phyloP scores from a whole-genome alignment of 176 grass and related monocot genomes.

The Aegilops sharonensis region DNA sequence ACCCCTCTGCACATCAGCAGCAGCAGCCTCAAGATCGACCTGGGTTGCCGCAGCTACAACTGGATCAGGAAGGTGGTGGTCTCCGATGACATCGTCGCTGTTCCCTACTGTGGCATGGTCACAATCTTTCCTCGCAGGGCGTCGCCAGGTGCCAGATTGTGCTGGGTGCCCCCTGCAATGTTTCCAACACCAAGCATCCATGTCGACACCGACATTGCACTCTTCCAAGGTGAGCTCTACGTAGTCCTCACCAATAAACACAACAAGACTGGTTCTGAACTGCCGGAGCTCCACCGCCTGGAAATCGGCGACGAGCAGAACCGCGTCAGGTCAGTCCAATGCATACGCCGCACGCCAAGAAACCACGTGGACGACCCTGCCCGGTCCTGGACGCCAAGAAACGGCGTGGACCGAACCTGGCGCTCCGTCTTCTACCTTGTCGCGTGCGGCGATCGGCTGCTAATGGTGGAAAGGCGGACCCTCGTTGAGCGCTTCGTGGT shows the following conservation, averaged over 20 bases:
- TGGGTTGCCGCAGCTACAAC: neutral
- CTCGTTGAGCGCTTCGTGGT: neutral
- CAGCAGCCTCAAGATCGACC: neutral
- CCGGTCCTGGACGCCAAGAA: no score
- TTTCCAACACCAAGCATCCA: no score
- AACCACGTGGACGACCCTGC: no score
- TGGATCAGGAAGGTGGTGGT: slow-evolving; percentile 8
- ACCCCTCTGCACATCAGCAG: neutral
- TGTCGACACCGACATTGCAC: neutral
- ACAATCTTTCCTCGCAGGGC: neutral
- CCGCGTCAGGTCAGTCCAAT: neutral
- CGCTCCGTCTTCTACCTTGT: neutral
- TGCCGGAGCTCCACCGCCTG: neutral
- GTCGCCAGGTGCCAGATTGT: neutral
- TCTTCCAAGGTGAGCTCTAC: neutral
- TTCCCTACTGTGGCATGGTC: neutral
- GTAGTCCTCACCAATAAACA: neutral
- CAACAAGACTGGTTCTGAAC: no score
- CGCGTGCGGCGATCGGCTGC: neutral
- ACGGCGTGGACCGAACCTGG: no score
- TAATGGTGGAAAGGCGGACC: neutral
- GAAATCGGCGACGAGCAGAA: neutral
- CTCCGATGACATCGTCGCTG: neutral
- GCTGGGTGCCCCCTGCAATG: neutral
- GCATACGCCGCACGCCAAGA: neutral